Evolutionary conservation across 352 stramenopile species (phyloP).

Genomic region (Phytophthora citricola): DNA sequence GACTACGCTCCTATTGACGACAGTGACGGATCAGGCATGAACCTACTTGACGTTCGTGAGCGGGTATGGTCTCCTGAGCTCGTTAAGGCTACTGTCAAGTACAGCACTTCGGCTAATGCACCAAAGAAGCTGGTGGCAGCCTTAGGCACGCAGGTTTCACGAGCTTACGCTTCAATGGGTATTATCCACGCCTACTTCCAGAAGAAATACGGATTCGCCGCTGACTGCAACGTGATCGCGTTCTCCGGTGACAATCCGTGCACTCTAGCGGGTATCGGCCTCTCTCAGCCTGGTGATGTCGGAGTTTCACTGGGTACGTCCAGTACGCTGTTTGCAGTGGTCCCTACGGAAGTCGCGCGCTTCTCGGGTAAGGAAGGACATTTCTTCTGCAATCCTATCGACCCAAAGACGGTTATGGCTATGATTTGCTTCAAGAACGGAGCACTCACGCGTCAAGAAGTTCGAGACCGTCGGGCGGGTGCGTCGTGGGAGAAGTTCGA

Average conservation of each 20-base stretch:
- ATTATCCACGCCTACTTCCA: conserved; percentile 69
- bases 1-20: conserved; percentile 76
- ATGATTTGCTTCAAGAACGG: conserved; percentile 93
- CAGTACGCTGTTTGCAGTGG: conserved; percentile 67
- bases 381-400: conserved; percentile 84
- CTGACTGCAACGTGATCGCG: conserved; percentile 66
- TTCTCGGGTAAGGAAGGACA: conserved; percentile 75
- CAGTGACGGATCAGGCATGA: conserved; percentile 87
- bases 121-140: conserved; percentile 30
- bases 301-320: conserved; percentile 73
- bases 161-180: conserved; percentile 55
- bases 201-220: conserved; percentile 64
- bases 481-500: conserved; percentile 66
- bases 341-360: conserved; percentile 46
- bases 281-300: conserved; percentile 61
- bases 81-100: conserved; percentile 42
- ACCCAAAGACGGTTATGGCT: conserved; percentile 73
- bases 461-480: conserved; percentile 50
- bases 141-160: conserved; percentile 51
- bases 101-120: conserved; percentile 29
- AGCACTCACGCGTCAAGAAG: conserved; percentile 69
- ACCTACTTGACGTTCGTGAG: conserved; percentile 74
- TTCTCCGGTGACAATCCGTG: conserved; percentile 89
- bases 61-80: conserved; percentile 65
- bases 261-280: conserved; percentile 69